Percentiles rank a stretch among this genome's conserved stretches.
Evolutionary conservation across 805 yeast genomes (phyloP).

Genomic region (Monosporozyma siamensis): DNA sequence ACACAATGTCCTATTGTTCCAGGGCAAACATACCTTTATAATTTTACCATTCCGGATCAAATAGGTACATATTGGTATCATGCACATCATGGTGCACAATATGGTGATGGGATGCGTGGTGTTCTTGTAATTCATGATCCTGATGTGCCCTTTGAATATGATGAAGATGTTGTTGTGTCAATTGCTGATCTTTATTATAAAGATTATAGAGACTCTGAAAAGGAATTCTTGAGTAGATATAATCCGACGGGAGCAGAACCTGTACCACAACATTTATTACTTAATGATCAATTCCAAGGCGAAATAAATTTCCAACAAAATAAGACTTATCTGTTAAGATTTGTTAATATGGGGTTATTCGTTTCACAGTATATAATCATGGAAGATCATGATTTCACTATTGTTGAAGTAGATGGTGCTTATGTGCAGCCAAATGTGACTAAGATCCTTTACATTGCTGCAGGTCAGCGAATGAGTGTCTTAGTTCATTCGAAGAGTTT

Average conservation of each 20-base stretch:
- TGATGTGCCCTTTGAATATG: constrained; percentile 47
- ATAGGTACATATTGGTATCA: constrained; percentile 82
- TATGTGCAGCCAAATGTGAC: constrained; percentile 50
- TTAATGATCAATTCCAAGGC: constrained; percentile 55
- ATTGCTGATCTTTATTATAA: constrained; percentile 59
- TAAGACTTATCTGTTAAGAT: constrained; percentile 54
- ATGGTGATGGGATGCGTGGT: constrained; percentile 70
- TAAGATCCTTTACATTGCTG: constrained; percentile 52
- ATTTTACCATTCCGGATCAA: constrained; percentile 59
- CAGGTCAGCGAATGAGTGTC: constrained; percentile 76
- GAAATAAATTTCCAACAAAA: constrained; percentile 48
- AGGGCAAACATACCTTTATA: constrained; percentile 56
- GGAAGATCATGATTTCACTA: constrained; percentile 62
- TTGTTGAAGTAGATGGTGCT: constrained; percentile 71
- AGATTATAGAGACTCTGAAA: constrained; percentile 37
- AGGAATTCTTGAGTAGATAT: constrained; percentile 47
- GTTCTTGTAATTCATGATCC: constrained; percentile 56
- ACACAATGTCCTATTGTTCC: constrained; percentile 75
- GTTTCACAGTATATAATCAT: constrained; percentile 61
- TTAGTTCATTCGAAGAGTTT: constrained; percentile 56
- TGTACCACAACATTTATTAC: constrained; percentile 54
- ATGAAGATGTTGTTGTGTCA: constrained; percentile 50
- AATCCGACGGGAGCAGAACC: constrained; percentile 87
- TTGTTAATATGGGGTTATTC: constrained; percentile 61
- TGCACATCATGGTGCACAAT: constrained; percentile 68